Conservation (phyloP, 345 rosid species). For the Salix udensis region DNA sequence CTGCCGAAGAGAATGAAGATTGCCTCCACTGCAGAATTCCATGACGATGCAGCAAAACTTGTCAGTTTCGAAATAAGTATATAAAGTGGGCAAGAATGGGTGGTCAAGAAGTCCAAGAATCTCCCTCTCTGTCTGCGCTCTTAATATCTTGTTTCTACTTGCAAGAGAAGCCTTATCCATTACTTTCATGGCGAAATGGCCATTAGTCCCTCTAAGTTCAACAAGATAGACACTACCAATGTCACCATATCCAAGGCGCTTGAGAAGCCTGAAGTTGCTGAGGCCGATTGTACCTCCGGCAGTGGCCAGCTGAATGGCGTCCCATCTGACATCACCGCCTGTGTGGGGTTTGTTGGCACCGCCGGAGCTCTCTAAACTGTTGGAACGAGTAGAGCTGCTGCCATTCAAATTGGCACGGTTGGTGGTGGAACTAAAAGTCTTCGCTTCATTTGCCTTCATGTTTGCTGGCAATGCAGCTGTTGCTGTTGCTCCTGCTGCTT, state of each 20-base stretch:
- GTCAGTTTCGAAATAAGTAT: conserved; percentile 36
- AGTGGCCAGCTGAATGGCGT: conserved; percentile 52
- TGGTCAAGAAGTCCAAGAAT: conserved; percentile 35
- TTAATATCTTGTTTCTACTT: conserved; percentile 72
- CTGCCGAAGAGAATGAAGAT: conserved; percentile 35
- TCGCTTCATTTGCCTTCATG: conserved; percentile 10
- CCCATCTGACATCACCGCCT: conserved; percentile 86
- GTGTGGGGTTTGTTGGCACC: conserved; percentile 76
- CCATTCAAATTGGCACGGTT: conserved; percentile 8
- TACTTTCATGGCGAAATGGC: conserved; percentile 60
- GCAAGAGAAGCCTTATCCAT: conserved; percentile 67
- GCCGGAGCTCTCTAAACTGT: conserved; percentile 67
- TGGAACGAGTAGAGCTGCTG: conserved; percentile 30
- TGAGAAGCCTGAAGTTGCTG: conserved; percentile 70
- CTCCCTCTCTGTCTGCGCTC: conserved; percentile 37
- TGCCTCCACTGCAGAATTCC: conserved; percentile 38
- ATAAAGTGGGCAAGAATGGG: conserved; percentile 34
- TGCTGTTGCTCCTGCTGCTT: conserved; percentile 1
- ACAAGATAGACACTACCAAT: conserved; percentile 57
- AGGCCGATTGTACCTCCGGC: conserved; percentile 57
- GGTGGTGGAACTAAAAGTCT: not conserved
- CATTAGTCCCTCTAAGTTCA: conserved; percentile 61
- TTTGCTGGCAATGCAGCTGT: conserved; percentile 21
- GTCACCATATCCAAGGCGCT: conserved; percentile 86
- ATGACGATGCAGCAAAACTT: conserved; percentile 33